Percentiles rank a stretch among this genome's conserved stretches.
phyloP scores from a whole-genome alignment of 305 asterid genomes.

The Rubia balearica region DNA sequence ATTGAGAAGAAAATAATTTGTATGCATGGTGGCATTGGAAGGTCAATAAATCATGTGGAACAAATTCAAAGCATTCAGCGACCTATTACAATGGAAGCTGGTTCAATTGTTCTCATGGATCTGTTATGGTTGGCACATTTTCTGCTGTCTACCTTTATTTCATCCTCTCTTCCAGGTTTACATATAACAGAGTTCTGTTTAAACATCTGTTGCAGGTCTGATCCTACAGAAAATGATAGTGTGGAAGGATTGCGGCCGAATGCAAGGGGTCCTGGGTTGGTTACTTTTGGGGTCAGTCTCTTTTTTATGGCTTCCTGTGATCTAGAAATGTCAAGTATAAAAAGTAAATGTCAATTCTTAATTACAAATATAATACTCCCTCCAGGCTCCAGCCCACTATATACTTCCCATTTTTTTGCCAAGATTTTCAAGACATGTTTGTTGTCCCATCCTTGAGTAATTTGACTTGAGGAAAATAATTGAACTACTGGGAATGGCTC shows the following conservation, averaged over 20 bases:
- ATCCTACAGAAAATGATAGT: conserved; percentile 99
- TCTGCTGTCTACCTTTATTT: conserved; percentile 13
- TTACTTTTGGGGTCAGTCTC: conserved; percentile 91
- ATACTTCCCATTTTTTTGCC: neutral
- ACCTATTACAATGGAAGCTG: conserved; percentile 98
- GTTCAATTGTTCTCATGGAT: conserved; percentile 96
- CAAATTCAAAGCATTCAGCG: conserved; percentile 97
- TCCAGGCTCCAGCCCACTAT: neutral
- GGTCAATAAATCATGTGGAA: conserved; percentile 94
- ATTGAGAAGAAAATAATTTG: conserved; percentile 95
- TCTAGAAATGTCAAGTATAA: neutral
- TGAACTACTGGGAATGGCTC: neutral
- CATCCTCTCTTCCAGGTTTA: conserved; percentile 6
- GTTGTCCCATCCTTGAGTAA: neutral
- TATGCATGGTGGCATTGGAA: conserved; percentile 99
- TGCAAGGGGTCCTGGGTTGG: conserved; percentile 99
- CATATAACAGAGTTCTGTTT: neutral
- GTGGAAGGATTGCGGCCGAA: conserved; percentile 98
- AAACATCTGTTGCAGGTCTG: conserved; percentile 62
- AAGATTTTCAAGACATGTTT: neutral
- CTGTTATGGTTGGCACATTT: conserved; percentile 70
- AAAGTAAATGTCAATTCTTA: neutral
- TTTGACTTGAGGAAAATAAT: neutral
- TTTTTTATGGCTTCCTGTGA: neutral
- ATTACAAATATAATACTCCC: neutral